Base-by-base conservation (phyloP, 352 stramenopile species). In the Globisporangium perplexum region DNA sequence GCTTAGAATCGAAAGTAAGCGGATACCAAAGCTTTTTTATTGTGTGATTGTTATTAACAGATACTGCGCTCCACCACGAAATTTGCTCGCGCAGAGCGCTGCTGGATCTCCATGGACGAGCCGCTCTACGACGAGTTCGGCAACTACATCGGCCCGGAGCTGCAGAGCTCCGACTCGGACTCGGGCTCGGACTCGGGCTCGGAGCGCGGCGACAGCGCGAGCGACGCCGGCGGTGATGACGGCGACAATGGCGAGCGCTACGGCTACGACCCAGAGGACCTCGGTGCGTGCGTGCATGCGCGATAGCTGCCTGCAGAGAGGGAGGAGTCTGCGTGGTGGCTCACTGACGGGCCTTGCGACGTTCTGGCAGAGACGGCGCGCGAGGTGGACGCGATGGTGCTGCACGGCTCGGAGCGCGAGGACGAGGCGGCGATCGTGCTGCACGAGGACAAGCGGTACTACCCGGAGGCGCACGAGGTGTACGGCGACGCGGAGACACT, bases 361-460 rank as follows among this genome's bases (percentile, higher is more conserved):
- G 15, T 1, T 51, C 1, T n/a, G 24, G 20, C 20, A 62, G 55
- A 62, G 22, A 56, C 63, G 22, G 62, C 62, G 28, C 63, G 68
- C 1, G 60, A 66, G 20, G 67, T 91, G 49, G 67, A 73, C 44
- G 58, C 72, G 52, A 59, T 91, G 50, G 64, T 69, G 55, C 62
- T 88, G 36, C 74, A 82, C 45, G 57, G 57, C 31, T 69, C 65
- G 0, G 52, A 72, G 18, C 62, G 68, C 44, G 85, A 86, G n/a
- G 81, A 96, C 52, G 86, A 86, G 17, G 73, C 77, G 47, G 88
- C 91, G 1, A 99, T 99, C 63, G 95, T 99, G n/a, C 77, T 99
- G 33, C 97, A 99, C 60, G 98, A 99, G 72, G 98, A 99, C 74
- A 99, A 99, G 72, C 89, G 98, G 55, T 99, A 99, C 62, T 99